These are phyloP conservation scores for Auricularia heimuer DNA, from an alignment of 768 basidiomycete genomes.

Conservation along the genomic window DNA sequence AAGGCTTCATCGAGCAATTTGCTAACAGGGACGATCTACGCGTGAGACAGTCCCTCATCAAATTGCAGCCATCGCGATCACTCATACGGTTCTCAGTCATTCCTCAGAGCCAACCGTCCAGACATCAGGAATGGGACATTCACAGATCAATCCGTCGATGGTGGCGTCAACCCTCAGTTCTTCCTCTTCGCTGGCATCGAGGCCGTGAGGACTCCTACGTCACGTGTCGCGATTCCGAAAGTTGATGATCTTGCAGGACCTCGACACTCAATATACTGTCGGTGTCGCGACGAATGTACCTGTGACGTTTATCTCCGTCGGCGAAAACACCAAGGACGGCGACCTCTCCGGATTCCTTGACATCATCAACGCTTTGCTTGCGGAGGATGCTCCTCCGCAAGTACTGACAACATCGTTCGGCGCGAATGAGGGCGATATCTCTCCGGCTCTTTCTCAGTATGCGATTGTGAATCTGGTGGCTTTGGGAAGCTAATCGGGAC, in stretches of 20 bases:
- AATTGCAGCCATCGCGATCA: background rate
- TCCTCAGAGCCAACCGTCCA: conserved; percentile 6
- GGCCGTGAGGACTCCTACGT: conserved; percentile 1
- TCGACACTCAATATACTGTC: conserved; percentile 30
- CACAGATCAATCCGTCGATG: conserved; percentile 12
- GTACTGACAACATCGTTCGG: conserved; percentile 28
- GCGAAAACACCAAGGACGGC: conserved; percentile 16
- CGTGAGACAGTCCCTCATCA: background rate
- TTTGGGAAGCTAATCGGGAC: background rate
- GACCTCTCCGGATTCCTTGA: conserved; percentile 25
- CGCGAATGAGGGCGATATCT: conserved; percentile 19
- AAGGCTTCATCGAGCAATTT: conserved; percentile 19
- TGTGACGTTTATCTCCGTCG: conserved; percentile 19
- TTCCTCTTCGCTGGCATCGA: conserved; percentile 10
- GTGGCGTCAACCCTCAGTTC: conserved; percentile 12
- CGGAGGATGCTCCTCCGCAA: conserved; percentile 16
- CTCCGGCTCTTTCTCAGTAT: conserved; percentile 17
- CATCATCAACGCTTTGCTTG: conserved; percentile 18
- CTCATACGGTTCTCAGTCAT: background rate
- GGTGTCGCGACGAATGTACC: conserved; percentile 22
- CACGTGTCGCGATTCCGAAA: background rate
- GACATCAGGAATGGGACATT: conserved; percentile 16
- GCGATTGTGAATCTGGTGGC: background rate
- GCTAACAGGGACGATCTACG: conserved; percentile 20
- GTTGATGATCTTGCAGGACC: conserved; percentile 13